Evolutionary conservation across 495 filamentous ascomycete species (phyloP).

Genomic region (Xylaria telfairii): DNA sequence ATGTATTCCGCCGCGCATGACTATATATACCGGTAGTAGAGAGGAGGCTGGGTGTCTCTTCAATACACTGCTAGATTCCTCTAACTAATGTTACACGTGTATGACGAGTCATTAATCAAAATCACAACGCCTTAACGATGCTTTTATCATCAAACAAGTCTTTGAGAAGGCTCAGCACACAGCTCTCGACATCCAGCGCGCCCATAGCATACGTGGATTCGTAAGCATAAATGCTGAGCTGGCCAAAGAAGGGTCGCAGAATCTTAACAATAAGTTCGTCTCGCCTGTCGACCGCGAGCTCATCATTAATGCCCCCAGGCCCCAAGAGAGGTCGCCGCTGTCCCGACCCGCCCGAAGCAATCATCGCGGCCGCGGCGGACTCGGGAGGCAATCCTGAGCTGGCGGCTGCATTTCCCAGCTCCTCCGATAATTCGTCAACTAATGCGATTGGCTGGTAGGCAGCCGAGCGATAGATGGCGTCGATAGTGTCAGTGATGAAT

Average conservation of each 20-base stretch:
- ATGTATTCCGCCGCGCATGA: neutral
- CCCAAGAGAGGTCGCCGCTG: constrained; percentile 56
- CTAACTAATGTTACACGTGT: constrained; percentile 6
- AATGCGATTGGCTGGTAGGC: constrained; percentile 75
- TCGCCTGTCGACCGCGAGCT: constrained; percentile 58
- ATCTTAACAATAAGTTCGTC: constrained; percentile 77
- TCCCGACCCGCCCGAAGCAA: constrained; percentile 30
- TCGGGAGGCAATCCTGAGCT: constrained; percentile 35
- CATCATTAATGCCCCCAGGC: constrained; percentile 55
- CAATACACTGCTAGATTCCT: neutral
- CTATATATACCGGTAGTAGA: neutral
- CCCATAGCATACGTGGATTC: constrained; percentile 90
- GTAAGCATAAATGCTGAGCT: constrained; percentile 89
- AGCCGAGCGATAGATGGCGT: constrained; percentile 88
- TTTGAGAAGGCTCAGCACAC: constrained; percentile 68
- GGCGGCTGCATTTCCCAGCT: constrained; percentile 60
- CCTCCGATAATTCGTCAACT: constrained; percentile 85
- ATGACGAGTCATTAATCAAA: neutral
- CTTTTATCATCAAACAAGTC: constrained; percentile 85
- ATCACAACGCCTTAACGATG: constrained; percentile 60
- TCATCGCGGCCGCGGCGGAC: constrained; percentile 37
- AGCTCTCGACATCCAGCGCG: constrained; percentile 69
- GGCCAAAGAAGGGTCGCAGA: constrained; percentile 85
- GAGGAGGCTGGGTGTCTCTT: neutral
- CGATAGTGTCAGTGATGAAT: constrained; percentile 95